Percentiles rank a stretch among this genome's conserved stretches.
phyloP scores from a whole-genome alignment of 2,329 filamentous ascomycete genomes.

The Colletotrichum sp. region DNA sequence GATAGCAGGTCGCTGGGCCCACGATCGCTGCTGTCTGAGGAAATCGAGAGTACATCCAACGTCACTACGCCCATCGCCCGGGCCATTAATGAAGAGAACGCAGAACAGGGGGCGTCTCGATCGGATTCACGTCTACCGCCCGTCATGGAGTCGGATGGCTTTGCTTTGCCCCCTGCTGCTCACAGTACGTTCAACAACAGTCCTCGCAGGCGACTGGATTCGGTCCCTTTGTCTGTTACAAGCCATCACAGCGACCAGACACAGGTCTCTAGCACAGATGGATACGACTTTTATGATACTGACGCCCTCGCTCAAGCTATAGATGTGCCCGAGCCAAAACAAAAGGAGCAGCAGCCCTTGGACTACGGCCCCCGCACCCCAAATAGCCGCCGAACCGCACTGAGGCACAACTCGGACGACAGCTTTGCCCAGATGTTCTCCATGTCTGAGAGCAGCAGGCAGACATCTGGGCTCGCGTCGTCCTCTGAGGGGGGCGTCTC shows the following conservation, averaged over 20 bases:
- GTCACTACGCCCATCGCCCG: conserved; percentile 63
- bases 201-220: conserved; percentile 52
- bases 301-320: conserved; percentile 58
- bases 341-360: conserved; percentile 38
- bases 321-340: conserved; percentile 51
- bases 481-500: conserved; percentile 34
- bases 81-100: conserved; percentile 47
- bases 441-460: conserved; percentile 54
- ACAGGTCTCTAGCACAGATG: conserved; percentile 59
- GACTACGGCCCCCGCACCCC: conserved; percentile 38
- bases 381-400: conserved; percentile 28
- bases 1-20: conserved; percentile 35
- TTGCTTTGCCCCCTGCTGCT: conserved; percentile 54
- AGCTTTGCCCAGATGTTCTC: conserved; percentile 65
- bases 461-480: conserved; percentile 38
- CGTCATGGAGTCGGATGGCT: conserved; percentile 54
- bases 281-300: conserved; percentile 70
- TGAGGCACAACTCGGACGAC: conserved; percentile 62
- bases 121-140: conserved; percentile 48
- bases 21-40: conserved; percentile 56
- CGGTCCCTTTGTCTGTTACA: conserved; percentile 52
- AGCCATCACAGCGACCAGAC: conserved; percentile 55
- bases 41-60: conserved; percentile 68
- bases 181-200: conserved; percentile 39
- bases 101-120: conserved; percentile 27